Evolutionary conservation across 1,284 basidiomycete species (phyloP), one percentile per base, ranked within the genome.

Genomic region (Sanghuangporus weigelae): DNA sequence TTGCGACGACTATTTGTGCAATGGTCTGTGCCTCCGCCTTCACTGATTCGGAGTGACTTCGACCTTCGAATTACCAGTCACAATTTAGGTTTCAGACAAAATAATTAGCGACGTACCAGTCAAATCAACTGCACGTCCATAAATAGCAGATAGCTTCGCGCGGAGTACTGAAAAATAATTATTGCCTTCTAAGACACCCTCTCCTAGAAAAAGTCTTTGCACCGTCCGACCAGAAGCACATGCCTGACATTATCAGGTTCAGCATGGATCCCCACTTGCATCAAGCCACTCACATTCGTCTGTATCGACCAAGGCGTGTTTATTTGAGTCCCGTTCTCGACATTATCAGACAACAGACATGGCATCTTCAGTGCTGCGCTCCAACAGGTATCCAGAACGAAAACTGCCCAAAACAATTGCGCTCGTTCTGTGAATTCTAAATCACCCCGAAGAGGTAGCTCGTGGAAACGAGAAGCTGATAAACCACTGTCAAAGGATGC

Each of bases 331-430:
- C 69, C 70, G 16, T 69, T 64, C 12, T 65, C 68, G 19, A 69
- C 69, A 53, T 74, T 82, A 53, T 83, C 77, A 16, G 76, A 74
- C 3, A 78, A 68, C 6, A 69, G 71, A 35, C 69, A 70, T 0
- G 86, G 85, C 66, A 82, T 82, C 40, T 82, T 81, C 4, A 88
- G 76, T 11, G 82, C 79, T 3, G 83, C 80, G 23, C 87, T 83
- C 85, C 87, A 89, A 62, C 73, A 75, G 38, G 83, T 79, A 70
- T 90, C 88, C 65, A 89, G 73, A 63, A 82, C 79, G 71, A 84
- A 89, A 11, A 87, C 85, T 66, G 85, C 82, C 88, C 88, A 90
- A 67, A 90, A 90, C 0, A 85, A 80, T 39, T 84, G 72, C 57
- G 87, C 84, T 42, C 85, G 78, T 69, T 90, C 86, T 60, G 82